Percentiles rank a stretch among this genome's conserved stretches.
phyloP scores from a whole-genome alignment of 345 rosid genomes.

The Aurinia saxatilis region DNA sequence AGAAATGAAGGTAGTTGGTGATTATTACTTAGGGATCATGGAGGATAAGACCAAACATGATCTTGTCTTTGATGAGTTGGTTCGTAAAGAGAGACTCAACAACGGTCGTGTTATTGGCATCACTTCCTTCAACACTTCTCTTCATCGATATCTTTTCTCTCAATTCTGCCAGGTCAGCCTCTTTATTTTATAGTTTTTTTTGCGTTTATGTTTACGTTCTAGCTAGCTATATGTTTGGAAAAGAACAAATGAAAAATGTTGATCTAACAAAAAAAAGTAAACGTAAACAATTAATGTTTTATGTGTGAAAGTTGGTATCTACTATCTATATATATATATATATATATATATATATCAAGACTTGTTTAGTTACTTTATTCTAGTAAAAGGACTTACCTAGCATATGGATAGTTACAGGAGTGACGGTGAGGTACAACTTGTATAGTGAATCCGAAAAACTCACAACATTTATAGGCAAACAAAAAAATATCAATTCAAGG shows the following conservation, averaged over 20 bases:
- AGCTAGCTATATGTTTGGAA: no score
- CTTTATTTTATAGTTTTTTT: background rate
- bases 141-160: slow-evolving; percentile 36
- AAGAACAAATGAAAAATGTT: no score
- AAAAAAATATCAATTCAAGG: background rate
- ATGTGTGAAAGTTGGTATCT: no score
- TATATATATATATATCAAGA: no score
- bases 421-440: slow-evolving; percentile 9
- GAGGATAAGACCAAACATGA: slow-evolving; percentile 32
- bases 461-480: background rate
- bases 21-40: slow-evolving; percentile 62
- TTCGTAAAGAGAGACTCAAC: slow-evolving; percentile 18
- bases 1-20: slow-evolving; percentile 47
- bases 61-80: slow-evolving; percentile 24
- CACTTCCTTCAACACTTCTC: slow-evolving; percentile 34
- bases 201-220: background rate
- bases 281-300: background rate
- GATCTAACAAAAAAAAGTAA: no score
- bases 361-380: background rate
- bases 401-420: background rate
- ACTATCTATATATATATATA: no score
- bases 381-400: background rate
- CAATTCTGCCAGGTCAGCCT: slow-evolving; percentile 42
- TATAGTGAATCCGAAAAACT: background rate
- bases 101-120: slow-evolving; percentile 37